These are phyloP conservation scores for Wickerhamiella spandovensis DNA, from an alignment of 805 yeast genomes.

Conservation along the genomic window DNA sequence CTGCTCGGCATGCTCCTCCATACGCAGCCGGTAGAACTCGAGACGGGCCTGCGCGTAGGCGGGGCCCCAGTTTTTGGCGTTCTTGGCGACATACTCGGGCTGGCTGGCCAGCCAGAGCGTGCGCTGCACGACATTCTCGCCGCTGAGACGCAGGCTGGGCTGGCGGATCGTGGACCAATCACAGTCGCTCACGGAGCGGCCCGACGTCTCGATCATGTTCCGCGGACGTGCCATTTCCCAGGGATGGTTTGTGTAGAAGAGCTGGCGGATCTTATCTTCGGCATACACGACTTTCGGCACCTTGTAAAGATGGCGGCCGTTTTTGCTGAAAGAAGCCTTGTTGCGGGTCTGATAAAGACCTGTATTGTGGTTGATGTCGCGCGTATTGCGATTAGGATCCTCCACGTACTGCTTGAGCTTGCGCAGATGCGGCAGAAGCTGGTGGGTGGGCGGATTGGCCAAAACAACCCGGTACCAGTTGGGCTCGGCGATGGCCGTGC, in stretches of 20 bases:
- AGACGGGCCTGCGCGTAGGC: slow-evolving; percentile 80
- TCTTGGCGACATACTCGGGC: slow-evolving; percentile 15
- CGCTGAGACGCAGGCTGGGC: slow-evolving; percentile 61
- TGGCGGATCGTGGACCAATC: slow-evolving; percentile 80
- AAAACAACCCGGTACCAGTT: slow-evolving; percentile 84
- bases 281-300: slow-evolving; percentile 43
- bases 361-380: slow-evolving; percentile 7
- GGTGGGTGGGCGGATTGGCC: slow-evolving; percentile 63
- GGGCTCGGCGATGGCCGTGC: slow-evolving; percentile 47
- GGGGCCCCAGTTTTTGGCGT: slow-evolving; percentile 26
- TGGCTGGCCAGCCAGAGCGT: slow-evolving; percentile 41
- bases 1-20: slow-evolving; percentile 65
- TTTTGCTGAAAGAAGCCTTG: slow-evolving; percentile 22
- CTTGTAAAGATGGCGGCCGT: slow-evolving; percentile 30
- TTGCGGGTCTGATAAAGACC: slow-evolving; percentile 36
- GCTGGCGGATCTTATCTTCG: slow-evolving; percentile 71
- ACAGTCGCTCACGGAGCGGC: slow-evolving; percentile 35
- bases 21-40: slow-evolving; percentile 78
- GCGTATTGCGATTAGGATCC: slow-evolving; percentile 7
- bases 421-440: slow-evolving; percentile 36
- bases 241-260: slow-evolving; percentile 88
- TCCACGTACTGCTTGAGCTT: slow-evolving; percentile 16
- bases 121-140: slow-evolving; percentile 77
- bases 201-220: slow-evolving; percentile 61
- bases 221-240: slow-evolving; percentile 96